Percentiles rank a stretch among this genome's conserved stretches.
Evolutionary conservation across 371 early-diverging fungal species (phyloP).

Genomic region (Syncephalastrum sp.): DNA sequence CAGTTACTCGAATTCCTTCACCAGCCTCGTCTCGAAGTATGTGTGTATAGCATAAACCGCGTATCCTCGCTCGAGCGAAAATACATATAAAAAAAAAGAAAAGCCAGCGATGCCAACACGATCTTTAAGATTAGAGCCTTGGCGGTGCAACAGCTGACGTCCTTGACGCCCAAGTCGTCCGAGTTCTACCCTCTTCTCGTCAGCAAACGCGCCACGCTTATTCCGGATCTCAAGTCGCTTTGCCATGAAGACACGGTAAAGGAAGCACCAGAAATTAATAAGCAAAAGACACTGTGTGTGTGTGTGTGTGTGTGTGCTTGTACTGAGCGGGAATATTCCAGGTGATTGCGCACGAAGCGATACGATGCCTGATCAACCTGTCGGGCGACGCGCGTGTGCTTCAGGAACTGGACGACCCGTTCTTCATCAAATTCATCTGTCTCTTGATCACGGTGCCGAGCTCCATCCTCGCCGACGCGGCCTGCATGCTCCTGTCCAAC

Average conservation of each 20-base stretch:
- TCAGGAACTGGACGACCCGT: conserved; percentile 61
- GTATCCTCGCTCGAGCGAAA: neutral
- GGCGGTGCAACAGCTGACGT: conserved; percentile 78
- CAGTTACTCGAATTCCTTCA: conserved; percentile 64
- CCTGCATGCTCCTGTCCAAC: conserved; percentile 92
- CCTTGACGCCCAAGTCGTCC: conserved; percentile 65
- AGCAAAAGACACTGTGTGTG: too few species aligned
- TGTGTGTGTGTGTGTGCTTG: too few species aligned
- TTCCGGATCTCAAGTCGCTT: conserved; percentile 69
- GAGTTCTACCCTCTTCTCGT: conserved; percentile 65
- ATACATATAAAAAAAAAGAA: too few species aligned
- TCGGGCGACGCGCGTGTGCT: conserved; percentile 65
- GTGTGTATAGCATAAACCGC: conserved; percentile 7
- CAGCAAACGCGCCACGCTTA: conserved; percentile 54
- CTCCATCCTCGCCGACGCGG: conserved; percentile 71
- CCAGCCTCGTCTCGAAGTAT: conserved; percentile 66
- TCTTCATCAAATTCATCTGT: conserved; percentile 66
- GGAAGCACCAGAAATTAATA: conserved; percentile 10
- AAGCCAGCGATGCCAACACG: neutral
- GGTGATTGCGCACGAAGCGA: conserved; percentile 81
- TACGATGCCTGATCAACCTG: conserved; percentile 82
- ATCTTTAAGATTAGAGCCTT: conserved; percentile 66
- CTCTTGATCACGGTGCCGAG: conserved; percentile 67
- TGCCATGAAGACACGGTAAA: conserved; percentile 72
- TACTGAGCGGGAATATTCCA: conserved; percentile 20